Evolutionary conservation across 805 yeast species (phyloP).

Genomic region (Candida golubevii): DNA sequence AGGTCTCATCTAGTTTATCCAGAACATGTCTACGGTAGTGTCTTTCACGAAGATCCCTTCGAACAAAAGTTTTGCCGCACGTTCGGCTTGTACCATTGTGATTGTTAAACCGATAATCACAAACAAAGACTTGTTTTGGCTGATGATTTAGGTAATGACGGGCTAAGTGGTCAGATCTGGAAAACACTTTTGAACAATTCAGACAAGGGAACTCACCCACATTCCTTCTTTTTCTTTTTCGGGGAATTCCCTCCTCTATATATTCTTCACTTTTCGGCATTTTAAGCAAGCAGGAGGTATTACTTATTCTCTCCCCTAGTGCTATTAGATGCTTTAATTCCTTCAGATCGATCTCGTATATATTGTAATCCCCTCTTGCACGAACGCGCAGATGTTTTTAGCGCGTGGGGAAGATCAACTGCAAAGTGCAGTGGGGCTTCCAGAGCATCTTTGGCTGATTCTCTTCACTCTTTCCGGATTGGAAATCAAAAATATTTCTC

Average conservation of each 20-base stretch:
- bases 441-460: too few relatives aligned
- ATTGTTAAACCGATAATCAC: conserved; percentile 48
- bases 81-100: conserved; percentile 34
- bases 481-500: too few relatives aligned
- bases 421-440: too few relatives aligned
- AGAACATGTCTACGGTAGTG: conserved; percentile 23
- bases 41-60: conserved; percentile 50
- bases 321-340: too few relatives aligned
- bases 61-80: conserved; percentile 59
- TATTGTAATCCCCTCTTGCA: too few relatives aligned
- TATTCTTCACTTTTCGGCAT: too few relatives aligned
- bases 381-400: too few relatives aligned
- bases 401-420: too few relatives aligned
- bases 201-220: conserved; percentile 41
- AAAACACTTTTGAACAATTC: conserved; percentile 53
- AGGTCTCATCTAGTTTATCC: conserved; percentile 6
- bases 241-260: conserved; percentile 3
- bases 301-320: too few relatives aligned
- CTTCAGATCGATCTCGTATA: too few relatives aligned
- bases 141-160: conserved; percentile 61
- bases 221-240: conserved; percentile 13
- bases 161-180: conserved; percentile 60
- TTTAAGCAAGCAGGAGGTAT: too few relatives aligned
- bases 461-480: too few relatives aligned
- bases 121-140: conserved; percentile 49